phyloP scores from a whole-genome alignment of 108 stramenopile genomes.

The Nannochloropsis gaditana region DNA sequence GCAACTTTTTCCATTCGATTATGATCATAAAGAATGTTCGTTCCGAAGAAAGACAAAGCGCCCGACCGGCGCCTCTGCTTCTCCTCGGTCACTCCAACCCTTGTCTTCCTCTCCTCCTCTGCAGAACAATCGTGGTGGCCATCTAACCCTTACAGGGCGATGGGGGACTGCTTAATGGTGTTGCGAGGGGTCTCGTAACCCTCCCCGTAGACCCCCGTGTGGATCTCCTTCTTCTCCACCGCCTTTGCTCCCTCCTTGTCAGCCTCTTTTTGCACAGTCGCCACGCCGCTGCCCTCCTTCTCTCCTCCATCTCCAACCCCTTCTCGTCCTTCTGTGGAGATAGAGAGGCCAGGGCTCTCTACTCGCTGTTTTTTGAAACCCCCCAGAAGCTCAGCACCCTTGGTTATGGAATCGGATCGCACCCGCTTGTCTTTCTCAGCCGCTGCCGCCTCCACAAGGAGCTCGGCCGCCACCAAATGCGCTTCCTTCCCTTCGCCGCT shows the following conservation, averaged over 20 bases:
- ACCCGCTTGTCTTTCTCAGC: slow-evolving; percentile 14
- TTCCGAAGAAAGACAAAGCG: too few relatives aligned
- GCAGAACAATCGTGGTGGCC: too few relatives aligned
- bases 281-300: neutral
- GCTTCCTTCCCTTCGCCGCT: neutral
- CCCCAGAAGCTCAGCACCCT: neutral
- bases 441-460: neutral
- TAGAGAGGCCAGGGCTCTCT: neutral
- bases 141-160: neutral
- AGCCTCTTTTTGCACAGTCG: neutral
- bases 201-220: slow-evolving; percentile 19
- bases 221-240: neutral
- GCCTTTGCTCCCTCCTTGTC: neutral
- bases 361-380: slow-evolving; percentile 2
- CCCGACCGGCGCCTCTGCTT: too few relatives aligned
- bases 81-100: too few relatives aligned
- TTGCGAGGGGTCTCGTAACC: neutral
- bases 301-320: neutral
- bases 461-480: neutral
- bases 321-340: neutral
- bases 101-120: too few relatives aligned
- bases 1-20: too few relatives aligned
- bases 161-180: neutral
- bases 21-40: too few relatives aligned
- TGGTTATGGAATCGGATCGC: neutral